Conservation (phyloP, 805 yeast genomes). For the Scheffersomyces ergatensis region DNA sequence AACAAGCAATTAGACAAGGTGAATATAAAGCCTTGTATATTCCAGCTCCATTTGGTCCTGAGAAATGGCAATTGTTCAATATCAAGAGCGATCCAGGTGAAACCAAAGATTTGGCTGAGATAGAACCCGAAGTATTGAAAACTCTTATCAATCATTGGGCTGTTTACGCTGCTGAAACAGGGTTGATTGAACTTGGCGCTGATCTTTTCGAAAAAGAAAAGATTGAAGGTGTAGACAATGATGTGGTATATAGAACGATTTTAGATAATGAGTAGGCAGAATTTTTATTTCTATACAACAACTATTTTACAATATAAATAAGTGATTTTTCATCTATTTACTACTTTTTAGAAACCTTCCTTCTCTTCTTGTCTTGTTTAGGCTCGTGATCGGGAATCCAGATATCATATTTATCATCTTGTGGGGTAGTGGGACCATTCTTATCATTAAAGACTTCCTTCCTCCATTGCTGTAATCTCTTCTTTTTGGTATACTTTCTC, state of each 20-base stretch:
- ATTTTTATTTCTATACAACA: not conserved
- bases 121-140: conserved; percentile 33
- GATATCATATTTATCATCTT: conserved; percentile 34
- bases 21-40: conserved; percentile 46
- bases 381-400: conserved; percentile 34
- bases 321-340: not conserved
- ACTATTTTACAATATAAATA: not conserved
- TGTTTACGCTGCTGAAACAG: conserved; percentile 51
- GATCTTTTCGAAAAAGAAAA: conserved; percentile 10
- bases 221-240: conserved; percentile 9
- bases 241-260: conserved; percentile 5
- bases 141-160: conserved; percentile 49
- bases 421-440: conserved; percentile 42
- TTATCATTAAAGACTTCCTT: conserved; percentile 70
- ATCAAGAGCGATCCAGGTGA: conserved; percentile 51
- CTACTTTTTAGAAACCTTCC: conserved; percentile 5
- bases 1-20: conserved; percentile 54
- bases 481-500: conserved; percentile 73
- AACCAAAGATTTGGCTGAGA: conserved; percentile 39
- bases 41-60: conserved; percentile 49
- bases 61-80: conserved; percentile 48
- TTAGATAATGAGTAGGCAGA: not conserved
- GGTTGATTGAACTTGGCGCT: conserved; percentile 34
- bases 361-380: conserved; percentile 7
- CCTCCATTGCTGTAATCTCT: conserved; percentile 86